These are phyloP conservation scores for Arthrobotrys conoides DNA, from an alignment of 2,329 filamentous ascomycete genomes.

Conservation along the genomic window DNA sequence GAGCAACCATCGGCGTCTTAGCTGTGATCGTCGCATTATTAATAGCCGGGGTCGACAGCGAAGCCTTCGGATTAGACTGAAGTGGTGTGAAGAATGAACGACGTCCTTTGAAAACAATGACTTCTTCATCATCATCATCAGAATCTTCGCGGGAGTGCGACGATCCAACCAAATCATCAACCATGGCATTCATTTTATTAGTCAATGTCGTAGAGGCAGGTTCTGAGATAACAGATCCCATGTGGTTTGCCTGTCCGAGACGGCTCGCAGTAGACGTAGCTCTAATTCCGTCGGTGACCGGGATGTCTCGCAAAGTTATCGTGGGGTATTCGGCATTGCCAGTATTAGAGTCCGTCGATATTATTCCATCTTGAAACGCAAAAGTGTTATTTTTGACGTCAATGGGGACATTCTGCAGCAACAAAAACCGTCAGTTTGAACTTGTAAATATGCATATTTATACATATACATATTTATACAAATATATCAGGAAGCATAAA, in stretches of 20 bases:
- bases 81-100: constrained; percentile 35
- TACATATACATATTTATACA: too few species aligned
- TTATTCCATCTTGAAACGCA: constrained; percentile 58
- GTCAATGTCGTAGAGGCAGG: constrained; percentile 63
- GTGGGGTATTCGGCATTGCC: constrained; percentile 53
- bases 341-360: constrained; percentile 54
- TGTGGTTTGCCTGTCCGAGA: constrained; percentile 52
- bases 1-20: constrained; percentile 51
- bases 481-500: not conserved
- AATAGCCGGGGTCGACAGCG: constrained; percentile 32
- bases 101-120: constrained; percentile 47
- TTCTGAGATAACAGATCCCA: constrained; percentile 61
- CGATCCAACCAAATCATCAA: constrained; percentile 64
- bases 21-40: constrained; percentile 53
- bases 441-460: not conserved
- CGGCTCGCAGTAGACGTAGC: constrained; percentile 55
- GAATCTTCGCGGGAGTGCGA: constrained; percentile 58
- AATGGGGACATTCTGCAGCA: constrained; percentile 45
- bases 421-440: not conserved
- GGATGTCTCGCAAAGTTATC: constrained; percentile 55
- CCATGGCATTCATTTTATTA: constrained; percentile 64
- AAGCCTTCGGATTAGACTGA: constrained; percentile 29
- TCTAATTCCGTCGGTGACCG: constrained; percentile 43
- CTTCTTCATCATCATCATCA: constrained; percentile 63
- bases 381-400: constrained; percentile 55